Evolutionary conservation across 192 early-diverging fungal species (phyloP).

Genomic region (Powellomyces hirtus): DNA sequence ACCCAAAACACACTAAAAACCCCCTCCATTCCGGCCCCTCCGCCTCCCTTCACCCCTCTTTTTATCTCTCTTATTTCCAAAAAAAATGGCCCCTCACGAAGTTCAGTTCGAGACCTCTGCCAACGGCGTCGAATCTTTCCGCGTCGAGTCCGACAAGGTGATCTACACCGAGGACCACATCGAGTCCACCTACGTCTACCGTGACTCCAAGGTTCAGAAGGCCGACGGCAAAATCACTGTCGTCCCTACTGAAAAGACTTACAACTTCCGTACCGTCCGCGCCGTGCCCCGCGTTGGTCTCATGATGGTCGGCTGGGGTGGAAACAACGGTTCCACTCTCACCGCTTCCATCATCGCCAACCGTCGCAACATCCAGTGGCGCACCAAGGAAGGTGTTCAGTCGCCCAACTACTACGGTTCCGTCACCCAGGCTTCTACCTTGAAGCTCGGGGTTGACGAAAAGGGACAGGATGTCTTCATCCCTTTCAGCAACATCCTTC

Average conservation of each 20-base stretch:
- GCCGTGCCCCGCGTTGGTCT: conserved; percentile 82
- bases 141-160: conserved; percentile 87
- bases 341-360: conserved; percentile 97
- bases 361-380: conserved; percentile 83
- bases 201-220: conserved; percentile 76
- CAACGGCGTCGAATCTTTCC: conserved; percentile 50
- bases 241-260: conserved; percentile 81
- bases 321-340: conserved; percentile 98
- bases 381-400: conserved; percentile 91
- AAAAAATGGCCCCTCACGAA: conserved; percentile 24
- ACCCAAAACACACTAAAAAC: conserved; percentile 49
- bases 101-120: conserved; percentile 20
- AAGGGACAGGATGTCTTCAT: conserved; percentile 87
- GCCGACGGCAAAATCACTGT: conserved; percentile 67
- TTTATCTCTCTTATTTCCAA: background rate
- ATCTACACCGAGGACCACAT: conserved; percentile 79
- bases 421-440: conserved; percentile 92
- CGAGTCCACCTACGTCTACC: conserved; percentile 83
- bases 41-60: conserved; percentile 30
- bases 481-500: conserved; percentile 89
- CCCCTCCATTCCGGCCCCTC: conserved; percentile 29
- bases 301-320: conserved; percentile 99
- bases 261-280: conserved; percentile 85
- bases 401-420: conserved; percentile 96
- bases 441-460: conserved; percentile 84